phyloP scores from a whole-genome alignment of 352 stramenopile genomes.

The Globisporangium spinosum region DNA sequence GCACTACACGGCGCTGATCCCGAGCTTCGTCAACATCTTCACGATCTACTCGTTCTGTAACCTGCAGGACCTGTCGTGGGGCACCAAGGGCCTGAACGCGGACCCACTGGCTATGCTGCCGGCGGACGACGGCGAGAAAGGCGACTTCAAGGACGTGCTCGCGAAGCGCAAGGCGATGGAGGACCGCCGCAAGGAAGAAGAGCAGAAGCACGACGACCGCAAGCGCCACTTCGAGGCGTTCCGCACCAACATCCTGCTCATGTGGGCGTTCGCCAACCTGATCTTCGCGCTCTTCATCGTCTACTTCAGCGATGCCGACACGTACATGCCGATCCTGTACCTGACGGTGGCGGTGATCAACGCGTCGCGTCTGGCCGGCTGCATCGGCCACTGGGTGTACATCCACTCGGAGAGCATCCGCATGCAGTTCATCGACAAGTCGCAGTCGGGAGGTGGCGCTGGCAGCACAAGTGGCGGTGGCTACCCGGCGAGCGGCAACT shows the following conservation, averaged over 20 bases:
- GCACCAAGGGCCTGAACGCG: constrained; percentile 66
- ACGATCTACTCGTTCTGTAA: constrained; percentile 90
- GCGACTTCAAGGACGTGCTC: constrained; percentile 83
- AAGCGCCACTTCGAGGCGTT: constrained; percentile 83
- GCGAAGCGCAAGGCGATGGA: constrained; percentile 70
- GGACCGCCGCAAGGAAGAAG: constrained; percentile 60
- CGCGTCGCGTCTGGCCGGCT: constrained; percentile 54
- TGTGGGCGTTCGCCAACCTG: constrained; percentile 82
- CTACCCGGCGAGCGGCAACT: constrained; percentile 29
- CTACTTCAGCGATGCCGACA: constrained; percentile 49
- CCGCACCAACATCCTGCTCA: constrained; percentile 75
- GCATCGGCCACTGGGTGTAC: constrained; percentile 73
- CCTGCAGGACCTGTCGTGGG: constrained; percentile 86
- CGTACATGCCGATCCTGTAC: constrained; percentile 72
- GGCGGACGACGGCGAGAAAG: constrained; percentile 62
- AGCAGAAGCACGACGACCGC: constrained; percentile 49
- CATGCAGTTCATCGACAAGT: constrained; percentile 43
- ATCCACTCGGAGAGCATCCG: constrained; percentile 45
- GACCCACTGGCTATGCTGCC: constrained; percentile 43
- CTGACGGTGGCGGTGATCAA: constrained; percentile 71
- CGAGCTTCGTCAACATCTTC: constrained; percentile 89
- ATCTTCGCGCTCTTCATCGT: constrained; percentile 75
- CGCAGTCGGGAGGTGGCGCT: constrained; percentile 49
- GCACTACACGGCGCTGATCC: constrained; percentile 85
- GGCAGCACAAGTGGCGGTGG: constrained; percentile 48